These are phyloP conservation scores for Hyaloperonospora arabidopsidis DNA, from an alignment of 352 stramenopile genomes.

Conservation along the genomic window DNA sequence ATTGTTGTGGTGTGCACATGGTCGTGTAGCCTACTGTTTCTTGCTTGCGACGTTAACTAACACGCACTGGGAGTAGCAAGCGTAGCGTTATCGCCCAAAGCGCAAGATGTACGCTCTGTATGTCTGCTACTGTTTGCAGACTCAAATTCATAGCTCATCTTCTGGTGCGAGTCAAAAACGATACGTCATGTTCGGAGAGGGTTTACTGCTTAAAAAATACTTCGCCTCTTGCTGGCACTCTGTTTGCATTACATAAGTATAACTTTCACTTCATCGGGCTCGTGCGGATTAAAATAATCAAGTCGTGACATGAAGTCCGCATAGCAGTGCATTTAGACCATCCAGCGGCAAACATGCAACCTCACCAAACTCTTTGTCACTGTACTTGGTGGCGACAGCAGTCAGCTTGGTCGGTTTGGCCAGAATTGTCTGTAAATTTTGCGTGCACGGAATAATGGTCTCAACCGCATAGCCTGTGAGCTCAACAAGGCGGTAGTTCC, in stretches of 20 bases:
- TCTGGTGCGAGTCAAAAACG: not conserved
- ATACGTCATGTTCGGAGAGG: conserved; percentile 3
- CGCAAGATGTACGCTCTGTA: not conserved
- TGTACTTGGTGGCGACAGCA: conserved; percentile 40
- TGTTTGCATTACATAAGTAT: conserved; percentile 14
- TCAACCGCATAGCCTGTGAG: conserved; percentile 41
- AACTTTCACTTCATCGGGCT: conserved; percentile 25
- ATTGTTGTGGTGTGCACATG: no score
- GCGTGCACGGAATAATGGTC: conserved; percentile 32
- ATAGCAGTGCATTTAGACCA: conserved; percentile 26
- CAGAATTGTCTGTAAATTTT: conserved; percentile 30
- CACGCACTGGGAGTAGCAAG: no score
- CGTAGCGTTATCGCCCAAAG: no score
- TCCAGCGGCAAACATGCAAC: conserved; percentile 31
- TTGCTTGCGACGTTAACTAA: no score
- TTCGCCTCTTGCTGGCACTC: conserved; percentile 17
- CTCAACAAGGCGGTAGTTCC: conserved; percentile 41
- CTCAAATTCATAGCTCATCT: not conserved
- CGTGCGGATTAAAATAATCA: conserved; percentile 12
- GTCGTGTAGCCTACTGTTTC: no score
- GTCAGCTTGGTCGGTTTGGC: conserved; percentile 32
- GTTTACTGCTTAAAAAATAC: conserved; percentile 28
- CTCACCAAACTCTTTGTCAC: conserved; percentile 28
- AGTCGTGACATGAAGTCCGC: conserved; percentile 11
- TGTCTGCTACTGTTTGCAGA: not conserved